Evolutionary conservation across 371 early-diverging fungal genomes (phyloP), one percentile per base, ranked within the genome.

Genomic region (Mortierella sp.): DNA sequence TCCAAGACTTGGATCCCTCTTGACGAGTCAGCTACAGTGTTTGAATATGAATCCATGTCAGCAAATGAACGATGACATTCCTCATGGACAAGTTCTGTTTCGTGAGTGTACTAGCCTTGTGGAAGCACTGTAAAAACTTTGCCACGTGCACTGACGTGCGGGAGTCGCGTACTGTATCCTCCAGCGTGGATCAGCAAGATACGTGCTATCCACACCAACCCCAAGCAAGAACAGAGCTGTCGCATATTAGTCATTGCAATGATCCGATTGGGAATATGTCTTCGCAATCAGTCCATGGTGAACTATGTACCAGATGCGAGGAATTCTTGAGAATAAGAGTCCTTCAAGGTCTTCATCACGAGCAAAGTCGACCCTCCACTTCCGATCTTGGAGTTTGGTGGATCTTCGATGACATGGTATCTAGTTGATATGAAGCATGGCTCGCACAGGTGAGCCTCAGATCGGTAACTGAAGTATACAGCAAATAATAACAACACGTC

Each of bases 351-450:
- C 2, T 69, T 61, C 68, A 80, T 65, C 2, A 65, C 80, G 7
- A 68, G 50, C n/a, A 74, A 65, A 0, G 80, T 80, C 0, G 79
- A 72, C 2, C 80, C 80, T 21, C 78, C 80, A 39, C 80, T 79
- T 3, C 79, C 79, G 2, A 80, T 73, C 65, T 69, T 78, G 22
- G 63, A 61, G 13, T 56, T 47, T 13, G 74, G 70, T 34, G 80
- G 80, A 44, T 80, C 80, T 5, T 63, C 74, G 14, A 80, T 58
- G 13, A 80, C 70, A 53, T 68, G 60, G 51, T 68, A 65, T 27
- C 67, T 68, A 47, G n/a, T n/a, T n/a, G n/a, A n/a, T n/a, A n/a
- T n/a, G n/a, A n/a, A n/a, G n/a, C n/a, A n/a, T n/a, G n/a, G n/a
- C n/a, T n/a, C n/a, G n/a, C n/a, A n/a, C n/a, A n/a, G n/a, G n/a